phyloP scores from a whole-genome alignment of 1,139 yeast genomes.

The Debaryomycetaceae sp. region DNA sequence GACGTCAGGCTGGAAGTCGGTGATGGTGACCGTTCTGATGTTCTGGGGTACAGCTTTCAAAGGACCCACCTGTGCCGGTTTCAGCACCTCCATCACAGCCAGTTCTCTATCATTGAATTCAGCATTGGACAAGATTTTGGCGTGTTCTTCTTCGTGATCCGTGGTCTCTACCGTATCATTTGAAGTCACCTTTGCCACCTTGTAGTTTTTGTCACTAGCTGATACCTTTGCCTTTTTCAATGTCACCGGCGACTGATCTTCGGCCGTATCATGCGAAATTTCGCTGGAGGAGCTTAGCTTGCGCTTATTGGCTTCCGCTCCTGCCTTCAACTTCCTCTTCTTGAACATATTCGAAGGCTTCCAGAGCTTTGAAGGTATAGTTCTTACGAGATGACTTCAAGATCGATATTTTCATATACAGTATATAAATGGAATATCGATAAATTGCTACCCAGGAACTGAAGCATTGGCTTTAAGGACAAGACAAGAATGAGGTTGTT shows the following conservation, averaged over 20 bases:
- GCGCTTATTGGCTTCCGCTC: not conserved
- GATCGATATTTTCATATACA: not conserved
- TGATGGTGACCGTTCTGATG: conserved; percentile 66
- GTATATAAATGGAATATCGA: not conserved
- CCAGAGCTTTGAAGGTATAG: not conserved
- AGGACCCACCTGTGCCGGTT: conserved; percentile 6
- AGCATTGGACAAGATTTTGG: not conserved
- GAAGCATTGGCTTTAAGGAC: not conserved
- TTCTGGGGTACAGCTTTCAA: conserved; percentile 42
- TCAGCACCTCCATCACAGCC: conserved; percentile 2
- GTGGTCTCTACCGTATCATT: not conserved
- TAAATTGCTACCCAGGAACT: not conserved
- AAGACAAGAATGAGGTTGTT: not conserved
- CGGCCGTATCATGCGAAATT: not conserved
- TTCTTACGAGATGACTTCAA: not conserved
- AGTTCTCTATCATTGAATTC: not conserved
- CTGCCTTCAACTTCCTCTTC: conserved; percentile 1
- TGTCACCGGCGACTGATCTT: not conserved
- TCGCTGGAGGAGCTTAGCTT: not conserved
- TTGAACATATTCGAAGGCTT: conserved; percentile 2
- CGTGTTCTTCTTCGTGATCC: not conserved
- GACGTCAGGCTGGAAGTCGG: conserved; percentile 91
- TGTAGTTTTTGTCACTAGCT: not conserved
- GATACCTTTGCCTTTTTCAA: not conserved
- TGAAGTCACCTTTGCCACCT: not conserved